A percentile compares a stretch with the other conserved stretches of the same genome.
These are phyloP conservation scores for Zanthoxylum bungeanum DNA, from an alignment of 345 rosid species.

Conservation along the genomic window DNA sequence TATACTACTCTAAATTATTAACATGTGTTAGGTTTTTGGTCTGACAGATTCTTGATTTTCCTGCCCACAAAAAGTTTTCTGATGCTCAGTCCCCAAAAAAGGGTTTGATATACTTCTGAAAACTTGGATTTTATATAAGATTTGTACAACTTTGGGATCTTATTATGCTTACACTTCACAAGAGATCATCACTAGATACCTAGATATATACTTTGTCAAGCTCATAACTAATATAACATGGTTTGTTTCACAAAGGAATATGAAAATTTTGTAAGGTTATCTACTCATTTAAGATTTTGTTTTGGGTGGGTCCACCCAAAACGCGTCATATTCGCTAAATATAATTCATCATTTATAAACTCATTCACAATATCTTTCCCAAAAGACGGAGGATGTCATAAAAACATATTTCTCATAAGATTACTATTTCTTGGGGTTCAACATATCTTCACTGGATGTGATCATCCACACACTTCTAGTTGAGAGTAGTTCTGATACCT, in stretches of 20 bases:
- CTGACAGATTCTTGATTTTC: background rate
- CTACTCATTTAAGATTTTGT: background rate
- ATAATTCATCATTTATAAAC: no score
- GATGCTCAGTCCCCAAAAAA: background rate
- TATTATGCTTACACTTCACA: constrained; percentile 5
- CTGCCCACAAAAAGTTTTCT: background rate
- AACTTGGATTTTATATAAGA: background rate
- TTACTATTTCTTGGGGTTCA: no score
- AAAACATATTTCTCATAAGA: no score
- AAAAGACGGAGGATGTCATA: no score
- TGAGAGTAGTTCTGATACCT: no score
- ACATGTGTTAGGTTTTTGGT: background rate
- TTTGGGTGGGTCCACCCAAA: background rate
- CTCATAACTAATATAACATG: background rate
- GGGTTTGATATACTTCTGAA: background rate
- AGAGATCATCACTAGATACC: background rate
- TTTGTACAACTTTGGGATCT: background rate
- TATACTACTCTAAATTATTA: background rate
- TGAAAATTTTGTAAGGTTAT: background rate
- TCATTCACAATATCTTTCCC: no score
- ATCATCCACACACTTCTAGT: no score
- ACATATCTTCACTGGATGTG: no score
- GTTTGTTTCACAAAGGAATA: background rate
- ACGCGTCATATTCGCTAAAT: no score
- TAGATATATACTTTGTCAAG: background rate